phyloP scores from a whole-genome alignment of 495 filamentous ascomycete species.

The Bacidia gigantensis region DNA sequence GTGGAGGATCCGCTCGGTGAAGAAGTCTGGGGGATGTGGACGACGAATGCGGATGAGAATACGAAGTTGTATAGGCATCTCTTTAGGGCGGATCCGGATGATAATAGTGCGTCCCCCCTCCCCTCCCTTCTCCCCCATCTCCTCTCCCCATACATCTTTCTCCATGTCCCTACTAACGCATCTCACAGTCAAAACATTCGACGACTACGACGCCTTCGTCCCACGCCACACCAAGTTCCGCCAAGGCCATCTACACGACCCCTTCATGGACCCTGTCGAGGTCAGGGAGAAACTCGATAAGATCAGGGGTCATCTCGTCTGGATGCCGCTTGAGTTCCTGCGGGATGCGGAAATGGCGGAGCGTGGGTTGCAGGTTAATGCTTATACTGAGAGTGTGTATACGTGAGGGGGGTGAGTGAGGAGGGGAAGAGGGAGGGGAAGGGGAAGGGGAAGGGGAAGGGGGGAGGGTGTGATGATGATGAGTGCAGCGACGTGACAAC shows the following conservation, averaged over 20 bases:
- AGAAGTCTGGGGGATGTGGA: slow-evolving; percentile 78
- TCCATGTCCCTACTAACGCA: slow-evolving; percentile 21
- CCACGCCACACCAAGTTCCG: slow-evolving; percentile 51
- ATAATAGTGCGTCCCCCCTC: slow-evolving; percentile 39
- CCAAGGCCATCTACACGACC: slow-evolving; percentile 73
- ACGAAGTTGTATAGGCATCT: slow-evolving; percentile 74
- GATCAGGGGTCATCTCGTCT: slow-evolving; percentile 82
- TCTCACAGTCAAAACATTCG: slow-evolving; percentile 79
- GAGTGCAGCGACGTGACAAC: too few relatives aligned
- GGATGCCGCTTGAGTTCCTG: slow-evolving; percentile 87
- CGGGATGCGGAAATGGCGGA: slow-evolving; percentile 82
- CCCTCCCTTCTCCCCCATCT: not conserved
- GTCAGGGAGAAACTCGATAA: slow-evolving; percentile 61
- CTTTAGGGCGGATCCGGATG: slow-evolving; percentile 88
- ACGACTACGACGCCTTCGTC: slow-evolving; percentile 71
- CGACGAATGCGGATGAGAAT: slow-evolving; percentile 56
- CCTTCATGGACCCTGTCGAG: slow-evolving; percentile 51
- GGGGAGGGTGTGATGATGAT: too few relatives aligned
- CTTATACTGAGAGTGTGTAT: slow-evolving; percentile 55
- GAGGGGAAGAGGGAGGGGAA: too few relatives aligned
- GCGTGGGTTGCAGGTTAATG: slow-evolving; percentile 62
- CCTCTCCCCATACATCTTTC: too few relatives aligned
- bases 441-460: too few relatives aligned
- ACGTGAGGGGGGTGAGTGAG: too few relatives aligned
- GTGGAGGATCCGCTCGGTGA: slow-evolving; percentile 74